Conservation (phyloP, 441 rosid genomes). For the Omphalea diandra region DNA sequence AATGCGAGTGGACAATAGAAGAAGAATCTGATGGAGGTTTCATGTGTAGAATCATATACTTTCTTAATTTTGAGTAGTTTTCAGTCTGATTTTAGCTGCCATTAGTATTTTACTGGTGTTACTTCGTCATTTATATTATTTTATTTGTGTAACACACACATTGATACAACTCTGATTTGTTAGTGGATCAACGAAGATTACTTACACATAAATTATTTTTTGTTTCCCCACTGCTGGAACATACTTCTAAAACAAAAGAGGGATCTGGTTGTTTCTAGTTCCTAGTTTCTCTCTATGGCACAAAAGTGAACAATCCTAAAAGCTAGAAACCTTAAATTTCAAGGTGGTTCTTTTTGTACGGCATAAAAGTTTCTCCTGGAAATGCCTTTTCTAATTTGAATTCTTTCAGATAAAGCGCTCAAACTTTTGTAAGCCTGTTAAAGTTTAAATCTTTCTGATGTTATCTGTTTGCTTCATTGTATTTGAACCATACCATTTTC, state of each 20-base stretch:
- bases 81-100: not conserved
- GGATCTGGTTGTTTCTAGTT: no score
- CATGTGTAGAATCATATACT: no score
- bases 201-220: not conserved
- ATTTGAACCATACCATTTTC: not conserved
- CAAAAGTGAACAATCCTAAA: no score
- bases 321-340: not conserved
- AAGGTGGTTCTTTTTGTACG: not conserved
- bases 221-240: no score
- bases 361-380: not conserved
- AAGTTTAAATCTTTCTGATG: not conserved
- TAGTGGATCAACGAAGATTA: not conserved
- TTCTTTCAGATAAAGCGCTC: not conserved
- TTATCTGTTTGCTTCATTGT: not conserved
- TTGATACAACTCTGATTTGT: not conserved
- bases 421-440: not conserved
- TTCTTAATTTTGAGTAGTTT: no score
- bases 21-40: constrained; percentile 47
- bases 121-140: no score
- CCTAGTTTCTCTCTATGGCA: no score
- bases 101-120: not conserved
- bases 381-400: not conserved
- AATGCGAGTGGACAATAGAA: constrained; percentile 50
- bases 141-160: not conserved
- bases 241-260: no score